A percentile compares a stretch with the other conserved stretches of the same genome.
Conservation (phyloP, 106 monocot species). For the Dioscorea zingiberensis region DNA sequence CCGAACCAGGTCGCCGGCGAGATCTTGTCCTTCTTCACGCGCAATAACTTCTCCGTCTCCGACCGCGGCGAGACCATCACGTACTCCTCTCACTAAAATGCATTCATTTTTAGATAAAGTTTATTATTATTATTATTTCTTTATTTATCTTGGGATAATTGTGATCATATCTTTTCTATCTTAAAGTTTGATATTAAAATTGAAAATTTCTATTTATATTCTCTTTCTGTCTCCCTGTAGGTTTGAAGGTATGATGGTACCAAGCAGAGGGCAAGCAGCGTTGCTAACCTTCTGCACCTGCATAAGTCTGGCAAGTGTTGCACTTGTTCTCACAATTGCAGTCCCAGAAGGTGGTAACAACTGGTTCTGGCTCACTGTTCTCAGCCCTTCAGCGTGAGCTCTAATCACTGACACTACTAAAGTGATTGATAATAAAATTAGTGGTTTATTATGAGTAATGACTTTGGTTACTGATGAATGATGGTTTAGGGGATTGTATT, state of each 20-base stretch:
- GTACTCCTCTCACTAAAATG: too few relatives aligned
- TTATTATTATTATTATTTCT: too few relatives aligned
- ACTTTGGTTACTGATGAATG: too few relatives aligned
- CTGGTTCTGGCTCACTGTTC: slow-evolving; percentile 81
- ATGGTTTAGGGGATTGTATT: slow-evolving; percentile 64
- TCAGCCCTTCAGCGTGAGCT: slow-evolving; percentile 79
- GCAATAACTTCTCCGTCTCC: slow-evolving; percentile 74
- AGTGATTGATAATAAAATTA: too few relatives aligned
- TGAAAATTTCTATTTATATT: too few relatives aligned
- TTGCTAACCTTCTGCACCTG: slow-evolving; percentile 95
- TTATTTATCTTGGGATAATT: too few relatives aligned
- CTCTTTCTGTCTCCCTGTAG: slow-evolving; percentile 4
- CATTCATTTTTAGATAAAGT: background rate
- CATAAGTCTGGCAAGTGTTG: slow-evolving; percentile 92
- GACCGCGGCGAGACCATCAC: slow-evolving; percentile 92
- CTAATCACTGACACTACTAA: background rate
- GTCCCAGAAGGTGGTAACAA: slow-evolving; percentile 88
- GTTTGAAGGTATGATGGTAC: slow-evolving; percentile 94
- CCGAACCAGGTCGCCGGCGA: slow-evolving; percentile 87
- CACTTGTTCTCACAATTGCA: slow-evolving; percentile 82
- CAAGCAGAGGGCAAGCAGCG: slow-evolving; percentile 94
- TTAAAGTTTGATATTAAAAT: too few relatives aligned
- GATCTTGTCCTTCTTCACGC: slow-evolving; percentile 87
- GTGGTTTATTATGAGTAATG: too few relatives aligned
- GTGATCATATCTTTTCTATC: too few relatives aligned